These are phyloP conservation scores for Yamadazyma trypodendri DNA, from an alignment of 1,139 yeast species.

Conservation along the genomic window DNA sequence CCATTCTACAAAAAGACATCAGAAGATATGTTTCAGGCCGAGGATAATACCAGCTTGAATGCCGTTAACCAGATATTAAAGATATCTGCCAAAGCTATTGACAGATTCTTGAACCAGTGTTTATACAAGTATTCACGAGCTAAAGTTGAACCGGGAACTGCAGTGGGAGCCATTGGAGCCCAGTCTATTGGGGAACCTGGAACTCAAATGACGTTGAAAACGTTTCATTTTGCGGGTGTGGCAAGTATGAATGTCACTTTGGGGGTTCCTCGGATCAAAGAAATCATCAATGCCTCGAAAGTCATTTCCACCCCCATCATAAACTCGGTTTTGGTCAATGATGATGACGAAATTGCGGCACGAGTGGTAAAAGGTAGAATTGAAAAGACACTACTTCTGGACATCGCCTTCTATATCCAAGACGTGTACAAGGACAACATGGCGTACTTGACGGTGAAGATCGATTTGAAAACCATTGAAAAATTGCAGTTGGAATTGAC, in stretches of 20 bases:
- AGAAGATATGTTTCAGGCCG: slow-evolving; percentile 40
- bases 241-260: slow-evolving; percentile 98
- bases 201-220: slow-evolving; percentile 97
- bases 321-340: slow-evolving; percentile 89
- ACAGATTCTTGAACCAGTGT: slow-evolving; percentile 73
- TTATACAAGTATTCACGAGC: slow-evolving; percentile 83
- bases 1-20: slow-evolving; percentile 36
- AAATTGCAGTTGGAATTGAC: slow-evolving; percentile 85
- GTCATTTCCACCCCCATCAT: slow-evolving; percentile 95
- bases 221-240: slow-evolving; percentile 99
- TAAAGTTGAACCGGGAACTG: slow-evolving; percentile 97
- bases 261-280: slow-evolving; percentile 99
- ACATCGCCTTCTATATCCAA: slow-evolving; percentile 84
- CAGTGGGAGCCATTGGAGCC: slow-evolving; percentile 99
- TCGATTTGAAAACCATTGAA: slow-evolving; percentile 84
- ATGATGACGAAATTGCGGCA: slow-evolving; percentile 94
- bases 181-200: slow-evolving; percentile 99
- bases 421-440: slow-evolving; percentile 85
- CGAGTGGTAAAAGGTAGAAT: slow-evolving; percentile 97
- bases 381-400: slow-evolving; percentile 86
- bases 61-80: slow-evolving; percentile 75
- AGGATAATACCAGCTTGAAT: slow-evolving; percentile 34
- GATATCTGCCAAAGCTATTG: slow-evolving; percentile 60
- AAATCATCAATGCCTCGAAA: slow-evolving; percentile 95
- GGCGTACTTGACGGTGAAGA: slow-evolving; percentile 77